Evolutionary conservation across 164 flowering plant species (phyloP), one percentile per base, ranked within the genome.

Genomic region (Pachysandra terminalis): DNA sequence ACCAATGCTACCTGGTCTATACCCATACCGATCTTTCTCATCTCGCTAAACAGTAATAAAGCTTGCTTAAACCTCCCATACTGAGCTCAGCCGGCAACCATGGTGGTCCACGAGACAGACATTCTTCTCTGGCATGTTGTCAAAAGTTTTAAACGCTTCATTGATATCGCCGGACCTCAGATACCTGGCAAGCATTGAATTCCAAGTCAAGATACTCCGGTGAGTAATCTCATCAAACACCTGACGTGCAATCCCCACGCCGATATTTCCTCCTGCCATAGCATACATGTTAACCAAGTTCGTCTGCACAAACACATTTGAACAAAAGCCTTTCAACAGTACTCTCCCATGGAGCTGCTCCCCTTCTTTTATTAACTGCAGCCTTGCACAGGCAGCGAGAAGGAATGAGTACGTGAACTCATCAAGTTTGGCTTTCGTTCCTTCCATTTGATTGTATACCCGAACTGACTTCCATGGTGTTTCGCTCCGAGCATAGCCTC

Each of bases 91-190:
- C 86, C 90, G 0, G 81, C 66, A 57, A 90, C 71, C 92, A 90
- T 79, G n/a, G 82, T 82, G 7, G 90, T 87, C 94, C 92, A 90
- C 3, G 91, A 85, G 7, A 83, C 79, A n/a, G 9, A 78, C 81
- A 81, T 87, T 90, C 78, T 83, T 87, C 62, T 79, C 86, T 0
- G 87, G 83, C 89, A 90, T 90, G n/a, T 76, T 78, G 37, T 75
- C 82, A 64, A 88, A 88, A 48, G 77, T 23, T 24, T 64, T 64
- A 10, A 71, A 21, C 5, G 88, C 93, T 17, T 40, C 75, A 27
- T 71, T 84, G 17, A 80, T 56, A 61, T 84, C 74, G 0, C 87
- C 84, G 16, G 52, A 52, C 58, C 78, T 75, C 28, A 78, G 24
- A 68, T 76, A 78, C 54, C 74, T 81, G 8, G 68, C 52, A 28